Conservation (phyloP, 257 asterid genomes). For the Solanum chaucha region DNA sequence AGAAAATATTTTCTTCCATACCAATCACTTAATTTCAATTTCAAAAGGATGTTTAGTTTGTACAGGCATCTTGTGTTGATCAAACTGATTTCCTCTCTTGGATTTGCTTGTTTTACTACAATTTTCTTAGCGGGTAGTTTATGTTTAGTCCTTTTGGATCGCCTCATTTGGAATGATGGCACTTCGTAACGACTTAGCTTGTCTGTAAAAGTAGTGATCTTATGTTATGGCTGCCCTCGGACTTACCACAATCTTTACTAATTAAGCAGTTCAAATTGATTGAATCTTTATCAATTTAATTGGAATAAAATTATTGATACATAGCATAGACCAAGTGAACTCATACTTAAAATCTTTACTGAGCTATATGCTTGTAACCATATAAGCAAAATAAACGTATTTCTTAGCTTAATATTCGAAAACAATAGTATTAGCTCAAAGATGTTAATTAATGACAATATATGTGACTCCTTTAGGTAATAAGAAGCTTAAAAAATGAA, state of each 20-base stretch:
- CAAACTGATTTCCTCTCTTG: background rate
- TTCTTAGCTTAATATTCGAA: background rate
- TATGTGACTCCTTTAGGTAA: background rate
- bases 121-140: background rate
- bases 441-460: background rate
- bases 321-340: background rate
- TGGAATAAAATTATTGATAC: background rate
- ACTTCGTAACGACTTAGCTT: background rate
- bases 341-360: background rate
- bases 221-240: background rate
- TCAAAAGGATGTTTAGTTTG: background rate
- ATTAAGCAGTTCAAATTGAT: background rate
- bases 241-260: background rate
- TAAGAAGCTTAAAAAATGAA: background rate
- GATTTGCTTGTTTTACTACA: background rate
- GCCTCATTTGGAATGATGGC: background rate
- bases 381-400: background rate
- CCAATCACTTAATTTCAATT: background rate
- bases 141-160: background rate
- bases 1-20: background rate
- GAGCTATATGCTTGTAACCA: background rate
- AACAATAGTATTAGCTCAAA: background rate
- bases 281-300: background rate
- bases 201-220: background rate
- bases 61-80: background rate